Evolutionary conservation across 177 flowering plant species (phyloP).

Genomic region (Telopea speciosissima): DNA sequence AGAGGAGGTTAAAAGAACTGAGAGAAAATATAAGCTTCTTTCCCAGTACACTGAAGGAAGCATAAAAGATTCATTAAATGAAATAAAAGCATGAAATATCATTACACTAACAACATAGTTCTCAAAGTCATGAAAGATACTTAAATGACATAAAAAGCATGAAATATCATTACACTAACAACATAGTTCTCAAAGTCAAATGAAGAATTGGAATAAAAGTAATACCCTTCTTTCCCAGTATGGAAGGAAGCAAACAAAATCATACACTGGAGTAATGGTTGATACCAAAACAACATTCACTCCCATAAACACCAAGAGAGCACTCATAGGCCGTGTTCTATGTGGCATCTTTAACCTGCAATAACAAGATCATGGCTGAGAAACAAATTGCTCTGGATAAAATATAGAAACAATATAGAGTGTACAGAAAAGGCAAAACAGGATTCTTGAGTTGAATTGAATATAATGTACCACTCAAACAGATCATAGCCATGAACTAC

Average conservation of each 20-base stretch:
- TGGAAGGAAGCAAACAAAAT: constrained; percentile 79
- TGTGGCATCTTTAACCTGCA: constrained; percentile 49
- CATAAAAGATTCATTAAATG: no score
- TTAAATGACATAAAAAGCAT: background rate
- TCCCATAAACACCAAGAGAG: constrained; percentile 66
- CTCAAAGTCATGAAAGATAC: no score
- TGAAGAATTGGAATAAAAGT: constrained; percentile 3
- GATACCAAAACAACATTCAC: constrained; percentile 47
- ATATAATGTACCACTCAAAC: no score
- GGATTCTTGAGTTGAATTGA: no score
- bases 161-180: background rate
- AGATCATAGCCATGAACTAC: no score
- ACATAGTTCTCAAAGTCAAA: background rate
- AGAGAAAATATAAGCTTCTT: no score
- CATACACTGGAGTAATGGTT: constrained; percentile 71
- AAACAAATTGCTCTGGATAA: background rate
- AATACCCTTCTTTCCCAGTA: constrained; percentile 88
- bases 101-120: background rate
- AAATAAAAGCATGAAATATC: background rate
- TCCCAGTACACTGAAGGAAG: no score
- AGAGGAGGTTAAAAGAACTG: no score
- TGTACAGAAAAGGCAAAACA: no score
- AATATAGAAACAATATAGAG: no score
- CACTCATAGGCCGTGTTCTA: constrained; percentile 59
- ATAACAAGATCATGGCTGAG: background rate